Evolutionary conservation across 208 protist genomes (phyloP), one percentile per base, ranked within the genome.

Genomic region (Borovskyia barvae): DNA sequence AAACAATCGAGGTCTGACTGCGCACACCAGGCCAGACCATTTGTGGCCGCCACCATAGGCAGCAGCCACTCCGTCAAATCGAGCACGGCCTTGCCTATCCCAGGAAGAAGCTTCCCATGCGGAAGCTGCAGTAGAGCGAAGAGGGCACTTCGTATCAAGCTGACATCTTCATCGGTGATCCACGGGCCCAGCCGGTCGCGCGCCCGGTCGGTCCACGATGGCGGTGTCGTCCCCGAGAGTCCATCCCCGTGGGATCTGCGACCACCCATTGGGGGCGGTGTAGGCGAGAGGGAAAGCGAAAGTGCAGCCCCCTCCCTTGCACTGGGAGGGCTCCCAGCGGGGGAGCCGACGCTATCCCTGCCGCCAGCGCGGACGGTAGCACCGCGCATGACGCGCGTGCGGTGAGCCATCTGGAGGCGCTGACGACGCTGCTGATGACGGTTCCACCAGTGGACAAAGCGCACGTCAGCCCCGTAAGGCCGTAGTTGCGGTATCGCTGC

Each of bases 361-460:
- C 35, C 36, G 26, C 7, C 25, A 39, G 46, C 8, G 24, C 47
- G 0, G 19, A 39, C 26, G 37, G 32, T 9, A 24, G 25, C 7
- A 25, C 47, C 4, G 28, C 22, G 24, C 15, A 25, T 25, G 6
- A 20, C 5, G 26, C 58, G 41, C 11, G 32, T 19, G 12, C 37
- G 53, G 43, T 67, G 33, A 7, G 51, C n/a, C 14, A 52, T 32
- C 25, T 36, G 37, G 17, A 67, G 58, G 61, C 52, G 61, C 51
- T 64, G 49, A 4, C 52, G 53, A 35, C 48, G 46, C 59, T 81
- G 64, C 64, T 60, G 62, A 32, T 82, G 65, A 8, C 60, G 49
- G 37, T 77, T 84, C 83, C 83, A 90, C 83, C 73, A 80, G 7
- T 51, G 48, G 68, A 86, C 78, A 15, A 90, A 68, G 0, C 66